phyloP scores from a whole-genome alignment of 2,329 filamentous ascomycete genomes.

The Fusarium sp. region DNA sequence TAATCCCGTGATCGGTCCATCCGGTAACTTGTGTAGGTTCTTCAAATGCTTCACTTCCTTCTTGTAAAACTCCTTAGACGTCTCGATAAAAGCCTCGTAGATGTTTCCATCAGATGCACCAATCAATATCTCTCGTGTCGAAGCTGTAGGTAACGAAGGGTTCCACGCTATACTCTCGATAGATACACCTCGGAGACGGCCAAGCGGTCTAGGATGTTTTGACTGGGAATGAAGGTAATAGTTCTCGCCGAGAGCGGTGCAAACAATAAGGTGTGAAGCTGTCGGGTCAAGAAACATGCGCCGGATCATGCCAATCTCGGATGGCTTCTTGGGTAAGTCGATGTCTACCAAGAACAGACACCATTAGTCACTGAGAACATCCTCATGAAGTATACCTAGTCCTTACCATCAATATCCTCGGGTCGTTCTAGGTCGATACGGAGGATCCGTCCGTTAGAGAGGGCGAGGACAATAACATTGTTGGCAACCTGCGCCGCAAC shows the following conservation, averaged over 20 bases:
- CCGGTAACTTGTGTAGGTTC: constrained; percentile 82
- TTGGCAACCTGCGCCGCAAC: constrained; percentile 97
- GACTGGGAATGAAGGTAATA: constrained; percentile 98
- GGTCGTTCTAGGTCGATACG: constrained; percentile 94
- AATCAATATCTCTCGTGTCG: constrained; percentile 92
- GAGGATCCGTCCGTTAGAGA: constrained; percentile 91
- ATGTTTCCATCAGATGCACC: constrained; percentile 94
- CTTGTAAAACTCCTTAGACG: constrained; percentile 92
- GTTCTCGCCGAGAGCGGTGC: constrained; percentile 92
- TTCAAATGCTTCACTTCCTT: constrained; percentile 95
- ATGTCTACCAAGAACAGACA: constrained; percentile 74
- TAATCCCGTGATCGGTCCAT: constrained; percentile 85
- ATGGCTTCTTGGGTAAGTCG: constrained; percentile 92
- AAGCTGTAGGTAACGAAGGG: constrained; percentile 89
- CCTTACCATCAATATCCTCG: constrained; percentile 89
- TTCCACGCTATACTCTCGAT: constrained; percentile 97
- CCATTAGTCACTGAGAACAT: constrained; percentile 21
- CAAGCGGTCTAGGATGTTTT: constrained; percentile 84
- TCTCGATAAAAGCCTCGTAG: constrained; percentile 95
- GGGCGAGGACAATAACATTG: constrained; percentile 91
- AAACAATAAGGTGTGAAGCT: constrained; percentile 92
- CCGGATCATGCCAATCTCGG: constrained; percentile 91
- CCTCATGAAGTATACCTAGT: not conserved
- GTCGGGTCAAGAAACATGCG: constrained; percentile 98
- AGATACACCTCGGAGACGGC: constrained; percentile 83